Evolutionary conservation across 1,284 basidiomycete species (phyloP).

Genomic region (Austroboletus novae-zelandiae): DNA sequence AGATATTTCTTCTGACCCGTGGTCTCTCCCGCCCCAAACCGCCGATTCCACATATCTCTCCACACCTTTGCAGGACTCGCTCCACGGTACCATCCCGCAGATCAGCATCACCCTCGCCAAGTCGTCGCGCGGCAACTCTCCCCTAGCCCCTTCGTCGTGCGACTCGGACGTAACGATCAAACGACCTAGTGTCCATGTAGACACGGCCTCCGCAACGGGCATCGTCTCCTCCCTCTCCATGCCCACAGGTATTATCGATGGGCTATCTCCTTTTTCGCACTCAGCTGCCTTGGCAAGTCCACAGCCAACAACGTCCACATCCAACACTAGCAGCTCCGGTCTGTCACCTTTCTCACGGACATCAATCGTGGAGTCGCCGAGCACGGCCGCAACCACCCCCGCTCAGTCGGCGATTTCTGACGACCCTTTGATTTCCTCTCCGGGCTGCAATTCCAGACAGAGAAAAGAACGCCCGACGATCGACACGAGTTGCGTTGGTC

Average conservation of each 20-base stretch:
- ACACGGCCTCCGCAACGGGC: slow-evolving; percentile 26
- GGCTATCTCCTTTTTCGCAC: slow-evolving; percentile 19
- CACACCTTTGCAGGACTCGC: slow-evolving; percentile 11
- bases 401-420: slow-evolving; percentile 25
- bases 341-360: slow-evolving; percentile 29
- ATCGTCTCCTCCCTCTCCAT: slow-evolving; percentile 10
- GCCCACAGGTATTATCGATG: slow-evolving; percentile 22
- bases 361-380: slow-evolving; percentile 27
- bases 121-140: slow-evolving; percentile 31
- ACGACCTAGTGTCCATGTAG: slow-evolving; percentile 30
- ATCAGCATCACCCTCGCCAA: slow-evolving; percentile 30
- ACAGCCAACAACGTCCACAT: slow-evolving; percentile 25
- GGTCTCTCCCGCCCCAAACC: slow-evolving; percentile 10
- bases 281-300: slow-evolving; percentile 24
- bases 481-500: slow-evolving; percentile 32
- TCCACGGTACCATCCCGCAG: slow-evolving; percentile 24
- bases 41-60: slow-evolving; percentile 13
- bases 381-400: slow-evolving; percentile 27
- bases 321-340: slow-evolving; percentile 22
- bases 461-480: slow-evolving; percentile 32
- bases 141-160: slow-evolving; percentile 25
- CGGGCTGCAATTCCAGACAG: slow-evolving; percentile 21
- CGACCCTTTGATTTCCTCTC: slow-evolving; percentile 10
- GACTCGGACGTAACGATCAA: slow-evolving; percentile 28
- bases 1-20: slow-evolving; percentile 23